Percentiles rank a stretch among this genome's conserved stretches.
phyloP scores from a whole-genome alignment of 2,329 filamentous ascomycete genomes.

The Hyphodiscus sp. region DNA sequence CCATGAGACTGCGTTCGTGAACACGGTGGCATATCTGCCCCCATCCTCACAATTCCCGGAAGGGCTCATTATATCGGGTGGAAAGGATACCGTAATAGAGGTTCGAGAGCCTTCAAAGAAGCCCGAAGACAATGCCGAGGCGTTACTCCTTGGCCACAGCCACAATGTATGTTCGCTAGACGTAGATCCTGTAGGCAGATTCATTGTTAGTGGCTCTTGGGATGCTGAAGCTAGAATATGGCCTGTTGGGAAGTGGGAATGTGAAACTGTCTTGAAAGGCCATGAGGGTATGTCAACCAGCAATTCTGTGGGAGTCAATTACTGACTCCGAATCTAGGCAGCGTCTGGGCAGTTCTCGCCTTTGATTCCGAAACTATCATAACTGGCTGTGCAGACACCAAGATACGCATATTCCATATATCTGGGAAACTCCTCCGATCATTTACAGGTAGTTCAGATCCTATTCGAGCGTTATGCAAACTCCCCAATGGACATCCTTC shows the following conservation, averaged over 20 bases:
- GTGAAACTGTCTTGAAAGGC: constrained; percentile 62
- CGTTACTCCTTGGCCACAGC: constrained; percentile 77
- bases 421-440: constrained; percentile 57
- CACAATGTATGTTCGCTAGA: constrained; percentile 87
- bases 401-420: constrained; percentile 73
- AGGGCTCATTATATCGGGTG: constrained; percentile 79
- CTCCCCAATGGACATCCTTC: constrained; percentile 70
- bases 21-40: constrained; percentile 70
- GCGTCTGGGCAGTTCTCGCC: constrained; percentile 87
- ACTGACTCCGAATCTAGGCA: constrained; percentile 36
- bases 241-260: constrained; percentile 81
- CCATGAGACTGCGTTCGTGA: constrained; percentile 81
- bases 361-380: constrained; percentile 75
- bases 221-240: constrained; percentile 83
- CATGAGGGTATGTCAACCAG: constrained; percentile 43
- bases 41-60: constrained; percentile 61
- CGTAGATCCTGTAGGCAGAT: constrained; percentile 63
- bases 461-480: constrained; percentile 81
- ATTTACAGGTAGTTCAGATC: constrained; percentile 67
- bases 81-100: constrained; percentile 89
- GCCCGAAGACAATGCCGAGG: constrained; percentile 72
- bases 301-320: too few relatives aligned
- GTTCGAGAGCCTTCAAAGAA: constrained; percentile 65
- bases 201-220: constrained; percentile 89
- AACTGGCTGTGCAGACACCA: constrained; percentile 88